Percentiles rank a stretch among this genome's conserved stretches.
Conservation (phyloP, 768 basidiomycete species). For the Leccinum longicurvipes region DNA sequence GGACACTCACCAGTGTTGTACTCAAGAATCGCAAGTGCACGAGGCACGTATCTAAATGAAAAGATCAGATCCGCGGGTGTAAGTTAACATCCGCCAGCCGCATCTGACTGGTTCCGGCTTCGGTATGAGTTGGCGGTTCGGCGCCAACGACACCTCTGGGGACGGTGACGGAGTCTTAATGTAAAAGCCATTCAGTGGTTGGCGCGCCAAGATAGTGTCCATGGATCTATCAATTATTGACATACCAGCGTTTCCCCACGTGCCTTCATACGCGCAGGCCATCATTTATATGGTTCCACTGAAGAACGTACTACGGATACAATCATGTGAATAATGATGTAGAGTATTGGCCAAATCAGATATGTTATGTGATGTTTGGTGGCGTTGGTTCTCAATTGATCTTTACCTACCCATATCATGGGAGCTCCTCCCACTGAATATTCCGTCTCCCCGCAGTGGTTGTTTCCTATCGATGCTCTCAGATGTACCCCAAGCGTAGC, state of each 20-base stretch:
- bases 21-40: slow-evolving; percentile 14
- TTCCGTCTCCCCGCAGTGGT: slow-evolving; percentile 56
- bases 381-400: slow-evolving; percentile 16
- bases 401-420: slow-evolving; percentile 14
- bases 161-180: slow-evolving; percentile 3
- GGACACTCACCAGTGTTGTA: slow-evolving; percentile 7
- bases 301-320: background rate
- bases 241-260: slow-evolving; percentile 6
- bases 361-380: slow-evolving; percentile 26
- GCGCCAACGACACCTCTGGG: slow-evolving; percentile 1
- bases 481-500: slow-evolving; percentile 54
- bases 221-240: slow-evolving; percentile 20
- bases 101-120: slow-evolving; percentile 18
- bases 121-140: slow-evolving; percentile 18
- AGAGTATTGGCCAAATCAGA: background rate
- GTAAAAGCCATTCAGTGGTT: background rate
- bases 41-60: slow-evolving; percentile 25
- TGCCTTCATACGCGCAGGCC: background rate
- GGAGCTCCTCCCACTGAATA: slow-evolving; percentile 22
- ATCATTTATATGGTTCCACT: background rate
- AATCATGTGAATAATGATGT: background rate
- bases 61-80: slow-evolving; percentile 32
- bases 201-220: slow-evolving; percentile 2
- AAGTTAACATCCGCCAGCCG: slow-evolving; percentile 15
- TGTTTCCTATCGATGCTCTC: slow-evolving; percentile 62